Base-by-base conservation (phyloP, 805 yeast species). In the Wickerhamomyces pijperi region DNA sequence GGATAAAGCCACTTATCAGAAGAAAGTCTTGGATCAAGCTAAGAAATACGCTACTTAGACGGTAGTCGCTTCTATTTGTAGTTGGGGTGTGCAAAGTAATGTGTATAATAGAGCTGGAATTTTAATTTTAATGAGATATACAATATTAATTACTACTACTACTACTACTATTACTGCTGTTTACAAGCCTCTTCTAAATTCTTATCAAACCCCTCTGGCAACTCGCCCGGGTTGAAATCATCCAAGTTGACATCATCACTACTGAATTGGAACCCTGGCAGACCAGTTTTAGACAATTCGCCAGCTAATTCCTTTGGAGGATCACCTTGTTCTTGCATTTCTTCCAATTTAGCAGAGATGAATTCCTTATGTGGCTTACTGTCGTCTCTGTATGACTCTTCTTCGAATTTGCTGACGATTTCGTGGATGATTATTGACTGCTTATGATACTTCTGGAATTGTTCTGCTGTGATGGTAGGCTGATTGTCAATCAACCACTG, bases 1-100 rank as follows among this genome's bases (percentile, higher is more conserved):
- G 55, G 84, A 86, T 56, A 72, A 72, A 52, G 65, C 67, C 0
- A 63, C 71, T 33, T 92, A 92, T 58, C 85, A 80, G 42, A 75
- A 74, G 57, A 81, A 76, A 51, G 95, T 92, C 21, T 64, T 63
- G 46, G 85, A 83, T 46, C 97, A 92, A 62, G 86, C 92, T 7
- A 71, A 73, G 54, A 72, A 68, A 54, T 90, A 82, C 55, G 71
- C 82, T 11, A 67, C 43, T 29, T 41, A 28, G 23, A 21, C 9
- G 9, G 9, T 6, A 21, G 9, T 21, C 9, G 23, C 6, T 21
- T 21, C 9, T 7, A 21, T 21, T 6, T 21, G 23, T 7, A 7
- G 23, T 21, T 21, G 6, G 9, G 9, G 23, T 21, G 9, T 21
- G 9, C 9, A 21, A 21, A 21, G 9, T 21, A 6, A 21, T 21